phyloP scores from a whole-genome alignment of 768 basidiomycete genomes.

The Hericium alpestre region DNA sequence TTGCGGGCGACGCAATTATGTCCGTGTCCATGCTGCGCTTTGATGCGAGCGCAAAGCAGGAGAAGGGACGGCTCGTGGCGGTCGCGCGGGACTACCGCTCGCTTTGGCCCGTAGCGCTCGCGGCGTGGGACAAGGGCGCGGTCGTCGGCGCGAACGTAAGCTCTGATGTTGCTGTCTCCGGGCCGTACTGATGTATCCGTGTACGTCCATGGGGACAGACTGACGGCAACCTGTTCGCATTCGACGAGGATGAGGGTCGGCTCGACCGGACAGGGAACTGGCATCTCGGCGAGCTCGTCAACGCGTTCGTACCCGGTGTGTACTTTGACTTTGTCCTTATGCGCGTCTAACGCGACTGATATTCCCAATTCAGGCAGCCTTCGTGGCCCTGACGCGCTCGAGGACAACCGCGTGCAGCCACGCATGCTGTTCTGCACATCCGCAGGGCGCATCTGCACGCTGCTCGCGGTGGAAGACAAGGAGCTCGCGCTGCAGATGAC shows the following conservation, averaged over 20 bases:
- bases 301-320: constrained; percentile 61
- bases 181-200: not conserved
- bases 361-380: constrained; percentile 39
- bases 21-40: constrained; percentile 65
- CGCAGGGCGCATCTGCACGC: constrained; percentile 66
- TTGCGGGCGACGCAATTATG: constrained; percentile 73
- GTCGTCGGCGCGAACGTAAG: constrained; percentile 73
- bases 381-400: constrained; percentile 31
- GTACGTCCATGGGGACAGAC: constrained; percentile 28
- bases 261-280: constrained; percentile 63
- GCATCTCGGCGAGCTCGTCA: constrained; percentile 68
- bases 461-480: constrained; percentile 47
- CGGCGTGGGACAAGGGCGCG: constrained; percentile 39
- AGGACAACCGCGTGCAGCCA: constrained; percentile 33
- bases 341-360: not conserved
- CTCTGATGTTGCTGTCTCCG: constrained; percentile 5
- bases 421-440: constrained; percentile 69
- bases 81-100: constrained; percentile 69
- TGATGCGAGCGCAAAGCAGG: constrained; percentile 21
- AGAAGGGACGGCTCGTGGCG: constrained; percentile 25
- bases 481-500: constrained; percentile 49
- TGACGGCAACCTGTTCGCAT: constrained; percentile 57
- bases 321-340: not conserved
- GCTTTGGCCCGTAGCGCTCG: constrained; percentile 61
- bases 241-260: constrained; percentile 34